A percentile compares a stretch with the other conserved stretches of the same genome.
phyloP scores from a whole-genome alignment of 1,139 yeast genomes.

The Suhomyces wounanorum region DNA sequence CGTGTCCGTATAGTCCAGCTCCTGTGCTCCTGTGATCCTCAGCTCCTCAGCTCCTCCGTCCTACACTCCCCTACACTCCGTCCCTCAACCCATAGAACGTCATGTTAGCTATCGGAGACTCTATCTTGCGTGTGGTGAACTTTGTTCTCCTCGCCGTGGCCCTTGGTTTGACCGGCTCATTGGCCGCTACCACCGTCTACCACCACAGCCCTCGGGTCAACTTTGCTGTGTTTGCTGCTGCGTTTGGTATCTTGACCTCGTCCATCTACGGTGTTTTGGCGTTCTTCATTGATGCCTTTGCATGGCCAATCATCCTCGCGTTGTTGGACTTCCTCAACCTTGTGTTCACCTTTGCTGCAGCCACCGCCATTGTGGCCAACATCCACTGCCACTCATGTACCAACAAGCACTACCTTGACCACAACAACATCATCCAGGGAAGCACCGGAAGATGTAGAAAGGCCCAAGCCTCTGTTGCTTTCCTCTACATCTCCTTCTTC shows the following conservation, averaged over 20 bases:
- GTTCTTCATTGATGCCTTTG: constrained; percentile 73
- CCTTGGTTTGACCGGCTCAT: constrained; percentile 83
- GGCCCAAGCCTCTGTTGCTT: constrained; percentile 90
- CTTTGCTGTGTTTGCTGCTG: constrained; percentile 83
- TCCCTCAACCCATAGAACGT: neutral
- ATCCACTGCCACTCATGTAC: constrained; percentile 83
- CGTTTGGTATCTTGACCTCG: constrained; percentile 80
- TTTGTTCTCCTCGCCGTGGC: constrained; percentile 74
- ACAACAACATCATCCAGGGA: constrained; percentile 75
- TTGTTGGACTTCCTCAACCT: constrained; percentile 81
- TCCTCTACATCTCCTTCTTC: constrained; percentile 84
- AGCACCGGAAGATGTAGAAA: constrained; percentile 84
- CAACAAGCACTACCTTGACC: constrained; percentile 62
- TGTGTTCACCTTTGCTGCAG: constrained; percentile 92
- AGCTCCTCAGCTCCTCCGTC: neutral
- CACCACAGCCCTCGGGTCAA: constrained; percentile 79
- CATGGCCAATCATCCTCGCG: constrained; percentile 82
- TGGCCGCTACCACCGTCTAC: constrained; percentile 65
- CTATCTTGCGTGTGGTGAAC: constrained; percentile 70
- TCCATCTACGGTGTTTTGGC: constrained; percentile 80
- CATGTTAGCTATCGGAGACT: constrained; percentile 74
- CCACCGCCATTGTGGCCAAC: constrained; percentile 90
- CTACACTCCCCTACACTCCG: neutral
- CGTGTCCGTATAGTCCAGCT: neutral
- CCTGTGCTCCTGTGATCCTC: neutral